Percentiles rank a stretch among this genome's conserved stretches.
phyloP scores from a whole-genome alignment of 106 monocot species.

The Apostasia ramifera region DNA sequence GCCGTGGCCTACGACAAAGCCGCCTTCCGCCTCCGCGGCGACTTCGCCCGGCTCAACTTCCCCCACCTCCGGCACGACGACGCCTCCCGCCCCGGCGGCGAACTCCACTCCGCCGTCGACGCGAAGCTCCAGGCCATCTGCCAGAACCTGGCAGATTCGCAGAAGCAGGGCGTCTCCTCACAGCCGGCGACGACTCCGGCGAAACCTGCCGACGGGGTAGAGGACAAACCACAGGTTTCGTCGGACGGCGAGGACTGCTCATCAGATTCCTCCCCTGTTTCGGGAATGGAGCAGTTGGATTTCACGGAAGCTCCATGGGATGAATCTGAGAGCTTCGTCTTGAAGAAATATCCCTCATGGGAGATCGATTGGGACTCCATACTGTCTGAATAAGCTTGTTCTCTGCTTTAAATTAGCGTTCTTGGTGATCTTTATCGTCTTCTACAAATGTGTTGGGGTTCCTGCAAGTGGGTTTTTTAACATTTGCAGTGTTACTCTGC shows the following conservation, averaged over 20 bases:
- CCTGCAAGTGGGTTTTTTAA: too few species aligned
- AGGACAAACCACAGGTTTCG: background rate
- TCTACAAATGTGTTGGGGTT: too few species aligned
- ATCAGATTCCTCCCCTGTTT: background rate
- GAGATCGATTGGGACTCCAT: constrained; percentile 26
- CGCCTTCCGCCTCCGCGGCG: constrained; percentile 49
- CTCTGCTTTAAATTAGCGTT: too few species aligned
- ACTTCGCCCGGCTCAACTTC: constrained; percentile 51
- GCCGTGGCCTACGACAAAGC: constrained; percentile 58
- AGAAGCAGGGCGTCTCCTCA: background rate
- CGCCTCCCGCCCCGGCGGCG: background rate
- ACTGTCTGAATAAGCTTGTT: background rate
- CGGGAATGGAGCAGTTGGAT: constrained; percentile 7
- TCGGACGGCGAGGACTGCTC: background rate
- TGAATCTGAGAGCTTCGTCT: constrained; percentile 15
- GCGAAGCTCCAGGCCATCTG: constrained; percentile 17
- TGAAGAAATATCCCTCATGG: constrained; percentile 20
- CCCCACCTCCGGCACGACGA: constrained; percentile 15
- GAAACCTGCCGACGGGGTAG: background rate
- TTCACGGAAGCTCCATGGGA: constrained; percentile 17
- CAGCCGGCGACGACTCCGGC: background rate
- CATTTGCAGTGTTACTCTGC: too few species aligned
- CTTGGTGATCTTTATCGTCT: too few species aligned
- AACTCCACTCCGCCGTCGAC: constrained; percentile 12
- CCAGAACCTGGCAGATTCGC: constrained; percentile 1